phyloP scores from a whole-genome alignment of 2,329 filamentous ascomycete genomes.

The Xylaria multiplex region DNA sequence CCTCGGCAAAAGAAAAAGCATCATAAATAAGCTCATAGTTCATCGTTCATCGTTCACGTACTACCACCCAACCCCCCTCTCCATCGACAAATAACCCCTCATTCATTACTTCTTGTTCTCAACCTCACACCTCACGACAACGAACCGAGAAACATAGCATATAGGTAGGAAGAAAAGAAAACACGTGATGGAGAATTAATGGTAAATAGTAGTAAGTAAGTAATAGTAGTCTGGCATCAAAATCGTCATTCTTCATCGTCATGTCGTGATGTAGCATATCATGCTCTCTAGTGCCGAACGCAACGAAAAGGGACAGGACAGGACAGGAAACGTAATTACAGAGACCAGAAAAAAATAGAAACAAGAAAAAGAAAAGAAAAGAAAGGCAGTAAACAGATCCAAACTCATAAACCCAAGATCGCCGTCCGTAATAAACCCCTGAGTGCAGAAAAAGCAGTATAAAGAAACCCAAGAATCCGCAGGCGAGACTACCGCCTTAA shows the following conservation, averaged over 20 bases:
- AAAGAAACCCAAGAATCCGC: neutral
- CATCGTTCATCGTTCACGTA: no score
- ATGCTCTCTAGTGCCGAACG: conserved; percentile 20
- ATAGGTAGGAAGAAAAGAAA: neutral
- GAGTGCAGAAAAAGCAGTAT: neutral
- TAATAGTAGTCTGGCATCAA: no score
- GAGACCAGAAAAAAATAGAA: neutral
- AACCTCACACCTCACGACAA: neutral
- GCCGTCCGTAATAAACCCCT: neutral
- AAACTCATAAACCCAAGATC: neutral
- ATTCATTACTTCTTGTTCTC: no score
- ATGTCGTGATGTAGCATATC: conserved; percentile 11
- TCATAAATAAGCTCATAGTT: no score
- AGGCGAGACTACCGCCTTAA: conserved; percentile 9
- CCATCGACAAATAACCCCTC: no score
- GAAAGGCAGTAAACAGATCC: neutral
- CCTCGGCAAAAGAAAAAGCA: no score
- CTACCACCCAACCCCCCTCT: no score
- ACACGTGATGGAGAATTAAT: conserved; percentile 3
- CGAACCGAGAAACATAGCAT: neutral
- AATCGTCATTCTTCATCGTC: conserved; percentile 10
- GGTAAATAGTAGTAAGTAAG: no score
- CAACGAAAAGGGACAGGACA: neutral
- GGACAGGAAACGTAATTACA: neutral
- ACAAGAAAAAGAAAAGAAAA: neutral